These are phyloP conservation scores for Thamnidium elegans DNA, from an alignment of 192 early-diverging fungal species.

Conservation along the genomic window DNA sequence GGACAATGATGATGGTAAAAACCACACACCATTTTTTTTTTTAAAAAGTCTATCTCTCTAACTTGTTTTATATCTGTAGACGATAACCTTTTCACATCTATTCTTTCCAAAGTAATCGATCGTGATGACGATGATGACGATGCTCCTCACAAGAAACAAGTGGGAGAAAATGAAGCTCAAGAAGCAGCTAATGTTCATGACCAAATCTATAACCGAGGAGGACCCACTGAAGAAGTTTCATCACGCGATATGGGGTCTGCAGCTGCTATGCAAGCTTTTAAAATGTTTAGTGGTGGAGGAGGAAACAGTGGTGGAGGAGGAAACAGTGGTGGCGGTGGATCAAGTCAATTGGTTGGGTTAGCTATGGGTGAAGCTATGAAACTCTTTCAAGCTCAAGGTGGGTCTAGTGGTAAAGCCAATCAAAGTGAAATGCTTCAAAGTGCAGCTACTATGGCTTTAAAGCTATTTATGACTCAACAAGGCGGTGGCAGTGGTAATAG, in stretches of 20 bases:
- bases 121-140: constrained; percentile 18
- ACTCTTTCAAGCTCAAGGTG: constrained; percentile 24
- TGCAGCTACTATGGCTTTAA: constrained; percentile 39
- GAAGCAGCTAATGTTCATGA: constrained; percentile 24
- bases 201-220: constrained; percentile 29
- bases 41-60: background rate
- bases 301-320: constrained; percentile 19
- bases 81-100: constrained; percentile 21
- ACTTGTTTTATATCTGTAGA: constrained; percentile 1
- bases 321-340: constrained; percentile 11
- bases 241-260: constrained; percentile 37
- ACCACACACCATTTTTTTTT: background rate
- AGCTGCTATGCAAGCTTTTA: constrained; percentile 39
- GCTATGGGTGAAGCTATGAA: constrained; percentile 43
- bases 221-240: background rate
- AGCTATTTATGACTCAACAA: constrained; percentile 29
- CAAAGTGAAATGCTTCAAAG: constrained; percentile 32
- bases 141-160: constrained; percentile 18
- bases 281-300: constrained; percentile 28
- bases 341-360: constrained; percentile 31
- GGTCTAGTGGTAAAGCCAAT: constrained; percentile 13
- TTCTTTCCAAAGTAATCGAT: constrained; percentile 18
- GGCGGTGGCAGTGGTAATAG: constrained; percentile 2
- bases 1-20: constrained; percentile 4
- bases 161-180: constrained; percentile 19